A percentile compares a stretch with the other conserved stretches of the same genome.
These are phyloP conservation scores for Colletotrichum karsti DNA, from an alignment of 2,329 filamentous ascomycete genomes.

Conservation along the genomic window DNA sequence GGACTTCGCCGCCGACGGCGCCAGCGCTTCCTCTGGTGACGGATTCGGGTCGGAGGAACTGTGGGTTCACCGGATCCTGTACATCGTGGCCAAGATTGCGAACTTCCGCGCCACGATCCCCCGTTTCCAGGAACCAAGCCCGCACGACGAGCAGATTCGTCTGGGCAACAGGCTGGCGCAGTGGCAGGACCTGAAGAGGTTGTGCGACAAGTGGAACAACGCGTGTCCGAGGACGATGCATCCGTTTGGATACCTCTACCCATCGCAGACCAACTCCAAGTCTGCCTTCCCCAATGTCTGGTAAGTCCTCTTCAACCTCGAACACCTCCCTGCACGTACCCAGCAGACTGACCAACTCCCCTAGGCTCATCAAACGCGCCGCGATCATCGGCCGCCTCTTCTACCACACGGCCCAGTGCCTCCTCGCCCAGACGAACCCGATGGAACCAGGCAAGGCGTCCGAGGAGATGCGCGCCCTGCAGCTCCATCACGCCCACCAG, in stretches of 20 bases:
- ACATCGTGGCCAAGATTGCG: conserved; percentile 85
- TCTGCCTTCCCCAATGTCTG: conserved; percentile 89
- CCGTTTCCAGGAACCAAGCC: conserved; percentile 65
- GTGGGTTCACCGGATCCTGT: conserved; percentile 91
- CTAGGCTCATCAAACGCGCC: conserved; percentile 81
- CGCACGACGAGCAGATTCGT: conserved; percentile 70
- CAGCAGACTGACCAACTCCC: neutral
- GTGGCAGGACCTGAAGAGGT: conserved; percentile 82
- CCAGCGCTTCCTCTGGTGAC: conserved; percentile 30
- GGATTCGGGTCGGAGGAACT: conserved; percentile 73
- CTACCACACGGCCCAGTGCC: conserved; percentile 86
- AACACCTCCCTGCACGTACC: neutral
- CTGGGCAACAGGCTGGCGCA: conserved; percentile 73
- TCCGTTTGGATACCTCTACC: conserved; percentile 79
- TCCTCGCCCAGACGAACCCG: conserved; percentile 84
- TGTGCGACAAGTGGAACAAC: conserved; percentile 85
- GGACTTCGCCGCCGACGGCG: conserved; percentile 59
- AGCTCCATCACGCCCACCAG: conserved; percentile 80
- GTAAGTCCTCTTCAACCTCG: conserved; percentile 52
- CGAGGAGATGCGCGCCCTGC: conserved; percentile 74
- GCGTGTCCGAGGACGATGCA: conserved; percentile 87
- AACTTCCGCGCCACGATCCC: conserved; percentile 82
- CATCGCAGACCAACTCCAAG: conserved; percentile 71
- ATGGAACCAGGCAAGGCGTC: conserved; percentile 65
- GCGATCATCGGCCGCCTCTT: conserved; percentile 86